Evolutionary conservation across 2,329 filamentous ascomycete genomes (phyloP).

Genomic region (Penicillium concentricum): DNA sequence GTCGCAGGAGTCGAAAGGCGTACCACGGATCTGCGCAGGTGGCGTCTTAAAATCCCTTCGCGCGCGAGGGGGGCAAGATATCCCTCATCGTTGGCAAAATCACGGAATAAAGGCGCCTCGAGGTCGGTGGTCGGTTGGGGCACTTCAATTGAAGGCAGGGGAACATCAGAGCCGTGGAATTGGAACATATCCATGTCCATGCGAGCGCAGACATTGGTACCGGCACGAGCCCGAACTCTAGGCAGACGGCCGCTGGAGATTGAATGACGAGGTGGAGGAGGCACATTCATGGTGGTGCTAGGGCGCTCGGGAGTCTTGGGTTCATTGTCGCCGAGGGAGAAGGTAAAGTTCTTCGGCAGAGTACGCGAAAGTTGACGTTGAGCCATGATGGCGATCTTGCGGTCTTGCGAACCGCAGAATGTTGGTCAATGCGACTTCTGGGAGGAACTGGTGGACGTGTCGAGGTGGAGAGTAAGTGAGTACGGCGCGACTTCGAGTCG

Average conservation of each 20-base stretch:
- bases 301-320: conserved; percentile 47
- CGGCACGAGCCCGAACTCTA: conserved; percentile 40
- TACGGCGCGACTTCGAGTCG: conserved; percentile 9
- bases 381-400: conserved; percentile 32
- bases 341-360: conserved; percentile 49
- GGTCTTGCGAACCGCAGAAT: conserved; percentile 5
- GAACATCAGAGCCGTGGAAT: conserved; percentile 37
- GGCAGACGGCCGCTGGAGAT: conserved; percentile 42
- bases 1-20: conserved; percentile 32
- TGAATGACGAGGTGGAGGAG: conserved; percentile 47
- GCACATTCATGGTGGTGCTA: conserved; percentile 39
- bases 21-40: conserved; percentile 45
- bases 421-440: conserved; percentile 9
- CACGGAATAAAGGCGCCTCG: conserved; percentile 24
- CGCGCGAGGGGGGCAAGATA: conserved; percentile 42
- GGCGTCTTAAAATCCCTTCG: conserved; percentile 45
- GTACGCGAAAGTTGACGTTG: conserved; percentile 46
- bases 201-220: conserved; percentile 38
- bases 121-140: conserved; percentile 29
- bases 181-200: conserved; percentile 37
- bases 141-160: conserved; percentile 46
- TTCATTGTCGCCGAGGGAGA: conserved; percentile 36
- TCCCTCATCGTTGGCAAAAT: conserved; percentile 32
- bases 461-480: neutral
- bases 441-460: conserved; percentile 9